phyloP scores from a whole-genome alignment of 2,329 filamentous ascomycete species.

The Colletotrichum viniferum region DNA sequence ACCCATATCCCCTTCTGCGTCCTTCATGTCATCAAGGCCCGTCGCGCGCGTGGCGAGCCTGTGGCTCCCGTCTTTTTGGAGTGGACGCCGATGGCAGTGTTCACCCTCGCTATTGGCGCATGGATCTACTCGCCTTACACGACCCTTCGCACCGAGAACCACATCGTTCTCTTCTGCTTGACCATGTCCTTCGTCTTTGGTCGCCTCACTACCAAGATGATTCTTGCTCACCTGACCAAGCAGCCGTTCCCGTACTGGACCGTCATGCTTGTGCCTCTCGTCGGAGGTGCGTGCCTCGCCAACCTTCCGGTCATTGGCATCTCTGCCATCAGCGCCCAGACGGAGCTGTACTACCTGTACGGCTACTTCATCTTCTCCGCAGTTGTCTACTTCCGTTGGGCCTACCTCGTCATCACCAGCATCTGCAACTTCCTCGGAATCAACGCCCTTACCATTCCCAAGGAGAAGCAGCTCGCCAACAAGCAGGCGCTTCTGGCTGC shows the following conservation, averaged over 20 bases:
- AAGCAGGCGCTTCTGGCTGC: slow-evolving; percentile 44
- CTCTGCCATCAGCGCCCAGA: slow-evolving; percentile 63
- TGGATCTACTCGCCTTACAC: slow-evolving; percentile 95
- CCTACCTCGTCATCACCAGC: slow-evolving; percentile 84
- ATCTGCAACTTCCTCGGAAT: slow-evolving; percentile 94
- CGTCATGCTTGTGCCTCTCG: slow-evolving; percentile 82
- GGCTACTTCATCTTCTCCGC: slow-evolving; percentile 83
- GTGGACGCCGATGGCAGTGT: slow-evolving; percentile 90
- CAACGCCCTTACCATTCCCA: slow-evolving; percentile 87
- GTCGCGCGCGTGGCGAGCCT: slow-evolving; percentile 73
- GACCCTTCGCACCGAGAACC: slow-evolving; percentile 79
- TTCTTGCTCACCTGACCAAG: slow-evolving; percentile 89
- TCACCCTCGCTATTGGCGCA: slow-evolving; percentile 72
- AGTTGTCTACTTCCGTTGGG: slow-evolving; percentile 93
- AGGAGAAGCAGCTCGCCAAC: slow-evolving; percentile 63
- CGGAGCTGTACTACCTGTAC: slow-evolving; percentile 83
- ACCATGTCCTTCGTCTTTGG: slow-evolving; percentile 98
- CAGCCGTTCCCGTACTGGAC: slow-evolving; percentile 99
- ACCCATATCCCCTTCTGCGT: slow-evolving; percentile 90
- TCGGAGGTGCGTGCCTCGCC: slow-evolving; percentile 81
- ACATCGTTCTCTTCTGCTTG: slow-evolving; percentile 88
- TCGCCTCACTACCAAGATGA: slow-evolving; percentile 98
- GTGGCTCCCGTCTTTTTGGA: slow-evolving; percentile 86
- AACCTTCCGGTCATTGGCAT: slow-evolving; percentile 83
- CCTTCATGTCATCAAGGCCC: slow-evolving; percentile 80